phyloP scores from a whole-genome alignment of 2,329 filamentous ascomycete species.

The Exophiala sideris region DNA sequence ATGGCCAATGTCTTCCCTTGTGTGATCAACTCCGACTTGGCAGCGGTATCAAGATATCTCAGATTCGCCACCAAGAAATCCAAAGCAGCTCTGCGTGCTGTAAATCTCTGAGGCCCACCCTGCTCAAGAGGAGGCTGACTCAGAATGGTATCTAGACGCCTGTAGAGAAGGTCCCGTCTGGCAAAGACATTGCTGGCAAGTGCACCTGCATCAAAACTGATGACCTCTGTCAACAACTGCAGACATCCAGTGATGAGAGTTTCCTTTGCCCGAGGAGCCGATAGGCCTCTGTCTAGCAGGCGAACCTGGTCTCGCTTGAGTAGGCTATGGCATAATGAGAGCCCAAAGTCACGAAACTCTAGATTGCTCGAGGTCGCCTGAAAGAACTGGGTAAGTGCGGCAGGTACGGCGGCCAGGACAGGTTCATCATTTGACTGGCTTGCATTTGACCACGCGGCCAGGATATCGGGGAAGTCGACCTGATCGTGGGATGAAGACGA shows the following conservation, averaged over 20 bases:
- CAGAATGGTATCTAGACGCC: conserved; percentile 76
- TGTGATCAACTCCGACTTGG: conserved; percentile 77
- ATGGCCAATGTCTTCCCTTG: conserved; percentile 67
- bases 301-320: conserved; percentile 78
- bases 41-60: conserved; percentile 70
- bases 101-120: conserved; percentile 59
- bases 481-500: conserved; percentile 54
- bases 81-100: conserved; percentile 76
- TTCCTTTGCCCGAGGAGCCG: conserved; percentile 76
- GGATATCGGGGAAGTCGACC: conserved; percentile 68
- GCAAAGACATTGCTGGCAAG: conserved; percentile 75
- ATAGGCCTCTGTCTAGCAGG: conserved; percentile 73
- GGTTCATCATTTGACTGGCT: conserved; percentile 75
- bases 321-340: conserved; percentile 75
- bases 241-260: conserved; percentile 86
- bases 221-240: conserved; percentile 79
- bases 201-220: conserved; percentile 78
- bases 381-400: conserved; percentile 76
- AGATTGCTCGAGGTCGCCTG: conserved; percentile 71
- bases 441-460: conserved; percentile 85
- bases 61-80: conserved; percentile 76
- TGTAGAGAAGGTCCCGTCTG: conserved; percentile 73
- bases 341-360: conserved; percentile 70
- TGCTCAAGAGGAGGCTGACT: conserved; percentile 59
- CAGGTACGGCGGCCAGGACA: conserved; percentile 74